Percentiles rank a stretch among this genome's conserved stretches.
Evolutionary conservation across 2,329 filamentous ascomycete species (phyloP).

Genomic region (Penicillium concentricum): DNA sequence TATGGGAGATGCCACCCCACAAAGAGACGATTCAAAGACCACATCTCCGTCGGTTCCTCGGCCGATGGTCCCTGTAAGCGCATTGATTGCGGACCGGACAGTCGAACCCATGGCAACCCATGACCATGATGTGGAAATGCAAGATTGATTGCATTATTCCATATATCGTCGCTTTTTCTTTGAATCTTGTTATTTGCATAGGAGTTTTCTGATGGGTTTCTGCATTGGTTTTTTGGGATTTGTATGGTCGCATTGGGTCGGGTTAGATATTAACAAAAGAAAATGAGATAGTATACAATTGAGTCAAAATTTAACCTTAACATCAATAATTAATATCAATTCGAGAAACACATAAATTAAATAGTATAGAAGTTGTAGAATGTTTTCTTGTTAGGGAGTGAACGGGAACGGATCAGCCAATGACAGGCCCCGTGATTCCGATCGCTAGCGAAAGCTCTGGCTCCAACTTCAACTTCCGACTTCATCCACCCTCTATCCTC

Average conservation of each 20-base stretch:
- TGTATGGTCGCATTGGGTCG: conserved; percentile 18
- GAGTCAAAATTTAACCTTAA: background rate
- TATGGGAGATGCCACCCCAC: conserved; percentile 15
- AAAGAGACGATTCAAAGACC: conserved; percentile 18
- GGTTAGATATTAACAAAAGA: conserved; percentile 1
- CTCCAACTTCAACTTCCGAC: conserved; percentile 42
- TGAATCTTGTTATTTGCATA: conserved; percentile 18
- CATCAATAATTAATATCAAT: background rate
- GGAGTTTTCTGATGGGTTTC: conserved; percentile 18
- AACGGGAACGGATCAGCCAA: conserved; percentile 33
- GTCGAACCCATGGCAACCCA: conserved; percentile 43
- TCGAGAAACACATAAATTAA: background rate
- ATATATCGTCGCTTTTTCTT: conserved; percentile 6
- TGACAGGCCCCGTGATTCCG: conserved; percentile 43
- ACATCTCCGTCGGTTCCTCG: conserved; percentile 30
- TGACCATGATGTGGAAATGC: conserved; percentile 62
- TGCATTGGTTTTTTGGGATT: conserved; percentile 7
- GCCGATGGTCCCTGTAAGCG: conserved; percentile 50
- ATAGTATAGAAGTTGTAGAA: background rate
- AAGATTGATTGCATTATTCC: conserved; percentile 14
- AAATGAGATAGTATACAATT: conserved; percentile 5
- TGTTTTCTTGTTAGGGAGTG: conserved; percentile 14
- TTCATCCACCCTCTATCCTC: conserved; percentile 36
- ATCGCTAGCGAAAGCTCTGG: conserved; percentile 43
- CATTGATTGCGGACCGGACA: conserved; percentile 56